phyloP scores from a whole-genome alignment of 345 rosid species.

The Eucalyptus urophylla region DNA sequence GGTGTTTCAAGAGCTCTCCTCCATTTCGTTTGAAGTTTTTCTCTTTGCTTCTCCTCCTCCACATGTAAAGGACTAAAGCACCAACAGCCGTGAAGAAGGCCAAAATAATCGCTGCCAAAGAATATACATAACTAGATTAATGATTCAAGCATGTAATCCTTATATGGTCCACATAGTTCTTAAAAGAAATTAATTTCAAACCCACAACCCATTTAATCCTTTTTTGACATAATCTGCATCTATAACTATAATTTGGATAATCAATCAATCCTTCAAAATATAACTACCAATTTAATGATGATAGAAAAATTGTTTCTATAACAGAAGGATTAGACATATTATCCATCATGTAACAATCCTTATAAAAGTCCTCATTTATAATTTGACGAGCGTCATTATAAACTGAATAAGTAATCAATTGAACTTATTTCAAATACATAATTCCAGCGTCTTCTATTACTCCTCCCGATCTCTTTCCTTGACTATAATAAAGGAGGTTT shows the following conservation, averaged over 20 bases:
- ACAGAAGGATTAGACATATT: too few species aligned
- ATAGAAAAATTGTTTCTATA: too few species aligned
- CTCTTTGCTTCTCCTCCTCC: background rate
- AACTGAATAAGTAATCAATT: background rate
- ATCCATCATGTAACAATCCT: too few species aligned
- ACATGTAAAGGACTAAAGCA: background rate
- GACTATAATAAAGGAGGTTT: background rate
- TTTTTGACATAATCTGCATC: background rate
- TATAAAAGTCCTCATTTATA: too few species aligned
- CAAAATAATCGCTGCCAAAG: fast-evolving
- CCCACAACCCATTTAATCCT: background rate
- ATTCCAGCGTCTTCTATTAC: background rate
- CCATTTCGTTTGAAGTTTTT: background rate
- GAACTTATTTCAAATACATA: background rate
- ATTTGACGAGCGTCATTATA: background rate
- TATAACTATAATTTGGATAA: background rate
- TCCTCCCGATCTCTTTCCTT: background rate
- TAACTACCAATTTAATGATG: background rate
- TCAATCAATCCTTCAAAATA: too few species aligned
- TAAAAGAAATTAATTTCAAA: too few species aligned
- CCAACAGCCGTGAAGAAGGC: background rate
- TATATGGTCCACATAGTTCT: background rate
- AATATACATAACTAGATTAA: background rate
- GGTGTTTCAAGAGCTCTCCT: background rate
- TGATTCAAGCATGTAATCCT: background rate